Conservation (phyloP, 495 filamentous ascomycete genomes). For the Penicillium cinerascens region DNA sequence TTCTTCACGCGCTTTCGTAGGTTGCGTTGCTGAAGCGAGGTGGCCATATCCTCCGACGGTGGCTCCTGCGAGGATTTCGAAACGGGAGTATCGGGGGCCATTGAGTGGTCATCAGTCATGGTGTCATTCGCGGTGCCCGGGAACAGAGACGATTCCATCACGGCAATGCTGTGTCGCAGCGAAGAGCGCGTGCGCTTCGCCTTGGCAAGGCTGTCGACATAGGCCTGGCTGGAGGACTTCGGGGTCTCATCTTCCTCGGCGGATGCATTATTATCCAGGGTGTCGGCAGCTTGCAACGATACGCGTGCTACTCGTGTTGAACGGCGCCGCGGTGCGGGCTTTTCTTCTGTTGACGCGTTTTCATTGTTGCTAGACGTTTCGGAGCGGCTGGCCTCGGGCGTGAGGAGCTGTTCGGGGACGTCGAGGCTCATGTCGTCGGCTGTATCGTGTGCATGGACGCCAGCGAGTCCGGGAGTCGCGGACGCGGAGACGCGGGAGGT, state of each 20-base stretch:
- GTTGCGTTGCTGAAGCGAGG: slow-evolving; percentile 40
- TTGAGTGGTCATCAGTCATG: slow-evolving; percentile 34
- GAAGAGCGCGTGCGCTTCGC: slow-evolving; percentile 35
- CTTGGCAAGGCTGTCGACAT: slow-evolving; percentile 31
- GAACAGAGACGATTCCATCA: slow-evolving; percentile 42
- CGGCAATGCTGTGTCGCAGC: slow-evolving; percentile 42
- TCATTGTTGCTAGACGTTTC: slow-evolving; percentile 50
- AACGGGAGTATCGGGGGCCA: slow-evolving; percentile 38
- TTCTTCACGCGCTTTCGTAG: slow-evolving; percentile 48
- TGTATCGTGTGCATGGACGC: slow-evolving; percentile 31
- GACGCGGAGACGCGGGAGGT: slow-evolving; percentile 25
- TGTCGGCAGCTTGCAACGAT: slow-evolving; percentile 32
- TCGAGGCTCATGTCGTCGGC: slow-evolving; percentile 40
- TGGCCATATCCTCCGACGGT: slow-evolving; percentile 31
- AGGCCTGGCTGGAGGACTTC: slow-evolving; percentile 39
- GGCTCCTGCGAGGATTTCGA: slow-evolving; percentile 42
- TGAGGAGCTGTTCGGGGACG: slow-evolving; percentile 44
- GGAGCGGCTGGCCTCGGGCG: slow-evolving; percentile 47
- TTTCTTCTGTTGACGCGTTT: slow-evolving; percentile 42
- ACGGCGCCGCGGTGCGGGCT: slow-evolving; percentile 32
- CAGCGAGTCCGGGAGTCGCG: slow-evolving; percentile 34
- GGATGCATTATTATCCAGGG: slow-evolving; percentile 24
- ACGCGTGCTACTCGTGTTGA: slow-evolving; percentile 45
- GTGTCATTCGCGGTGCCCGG: slow-evolving; percentile 31
- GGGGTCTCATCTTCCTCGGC: slow-evolving; percentile 30